A percentile compares a stretch with the other conserved stretches of the same genome.
Conservation (phyloP, 2,329 filamentous ascomycete species). For the Nothophoma quercina region DNA sequence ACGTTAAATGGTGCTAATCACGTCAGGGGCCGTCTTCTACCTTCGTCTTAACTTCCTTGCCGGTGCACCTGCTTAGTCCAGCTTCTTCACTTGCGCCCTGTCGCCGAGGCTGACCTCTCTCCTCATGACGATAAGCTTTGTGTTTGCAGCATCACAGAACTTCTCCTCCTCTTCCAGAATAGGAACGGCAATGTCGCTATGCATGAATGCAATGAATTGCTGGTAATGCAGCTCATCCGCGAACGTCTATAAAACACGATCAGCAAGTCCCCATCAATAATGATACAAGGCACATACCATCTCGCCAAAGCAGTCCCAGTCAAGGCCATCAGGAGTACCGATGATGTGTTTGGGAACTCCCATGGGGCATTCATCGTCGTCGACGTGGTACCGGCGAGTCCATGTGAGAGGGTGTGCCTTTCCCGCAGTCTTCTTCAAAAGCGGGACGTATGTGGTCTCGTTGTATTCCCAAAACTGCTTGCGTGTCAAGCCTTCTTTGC, state of each 20-base stretch:
- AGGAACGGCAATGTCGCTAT: slow-evolving; percentile 19
- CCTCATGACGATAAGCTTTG: slow-evolving; percentile 26
- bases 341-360: slow-evolving; percentile 21
- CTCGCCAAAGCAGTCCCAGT: slow-evolving; percentile 30
- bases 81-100: slow-evolving; percentile 7
- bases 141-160: slow-evolving; percentile 23
- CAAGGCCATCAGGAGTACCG: slow-evolving; percentile 20
- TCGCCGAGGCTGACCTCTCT: slow-evolving; percentile 17
- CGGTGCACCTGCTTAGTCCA: background rate
- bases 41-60: no score
- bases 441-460: slow-evolving; percentile 16
- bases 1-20: no score
- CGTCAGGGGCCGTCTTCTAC: no score
- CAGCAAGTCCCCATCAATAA: background rate
- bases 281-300: slow-evolving; percentile 12
- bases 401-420: slow-evolving; percentile 27
- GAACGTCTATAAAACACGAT: slow-evolving; percentile 9
- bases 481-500: slow-evolving; percentile 24
- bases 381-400: slow-evolving; percentile 26
- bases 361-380: slow-evolving; percentile 20
- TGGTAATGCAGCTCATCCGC: slow-evolving; percentile 29
- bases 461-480: slow-evolving; percentile 25
- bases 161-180: slow-evolving; percentile 28
- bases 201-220: slow-evolving; percentile 30
- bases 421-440: slow-evolving; percentile 21